These are phyloP conservation scores for Podila minutissima DNA, from an alignment of 192 early-diverging fungal genomes.

Conservation along the genomic window DNA sequence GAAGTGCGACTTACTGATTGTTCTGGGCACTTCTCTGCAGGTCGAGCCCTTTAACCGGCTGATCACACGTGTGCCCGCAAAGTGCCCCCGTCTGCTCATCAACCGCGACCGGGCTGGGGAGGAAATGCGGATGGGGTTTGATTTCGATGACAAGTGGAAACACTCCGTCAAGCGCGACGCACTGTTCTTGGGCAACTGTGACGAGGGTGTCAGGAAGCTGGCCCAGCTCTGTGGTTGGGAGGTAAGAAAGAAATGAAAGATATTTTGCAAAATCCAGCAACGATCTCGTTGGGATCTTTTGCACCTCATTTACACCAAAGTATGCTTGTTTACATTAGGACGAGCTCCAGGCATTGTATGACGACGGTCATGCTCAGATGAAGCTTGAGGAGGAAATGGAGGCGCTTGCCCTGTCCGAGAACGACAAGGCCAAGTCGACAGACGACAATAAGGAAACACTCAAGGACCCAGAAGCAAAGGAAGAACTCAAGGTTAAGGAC, in stretches of 20 bases:
- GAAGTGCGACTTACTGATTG: constrained; percentile 85
- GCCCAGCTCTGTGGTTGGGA: constrained; percentile 81
- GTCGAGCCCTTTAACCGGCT: constrained; percentile 92
- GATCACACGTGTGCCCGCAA: constrained; percentile 66
- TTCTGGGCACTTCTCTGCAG: constrained; percentile 91
- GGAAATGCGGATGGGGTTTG: constrained; percentile 69
- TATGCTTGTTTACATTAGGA: not conserved
- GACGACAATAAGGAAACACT: constrained; percentile 14
- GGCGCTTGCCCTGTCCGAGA: constrained; percentile 13
- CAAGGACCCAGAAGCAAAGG: not conserved
- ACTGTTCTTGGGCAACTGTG: constrained; percentile 80
- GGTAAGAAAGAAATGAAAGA: constrained; percentile 52
- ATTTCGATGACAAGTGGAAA: constrained; percentile 75
- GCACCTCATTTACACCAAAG: not conserved
- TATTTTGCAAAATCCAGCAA: not conserved
- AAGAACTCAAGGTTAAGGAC: constrained; percentile 13
- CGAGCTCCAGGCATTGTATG: constrained; percentile 29
- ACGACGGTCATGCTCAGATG: constrained; percentile 29
- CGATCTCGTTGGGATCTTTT: not conserved
- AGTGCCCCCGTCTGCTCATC: constrained; percentile 88
- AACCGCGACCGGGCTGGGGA: constrained; percentile 86
- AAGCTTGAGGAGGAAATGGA: constrained; percentile 35
- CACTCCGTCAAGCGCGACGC: constrained; percentile 74
- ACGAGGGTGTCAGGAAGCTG: constrained; percentile 75
- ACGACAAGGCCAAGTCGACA: not conserved